Evolutionary conservation across 2,329 filamentous ascomycete genomes (phyloP), one percentile per base, ranked within the genome.

Genomic region (Colletotrichum orbiculare): DNA sequence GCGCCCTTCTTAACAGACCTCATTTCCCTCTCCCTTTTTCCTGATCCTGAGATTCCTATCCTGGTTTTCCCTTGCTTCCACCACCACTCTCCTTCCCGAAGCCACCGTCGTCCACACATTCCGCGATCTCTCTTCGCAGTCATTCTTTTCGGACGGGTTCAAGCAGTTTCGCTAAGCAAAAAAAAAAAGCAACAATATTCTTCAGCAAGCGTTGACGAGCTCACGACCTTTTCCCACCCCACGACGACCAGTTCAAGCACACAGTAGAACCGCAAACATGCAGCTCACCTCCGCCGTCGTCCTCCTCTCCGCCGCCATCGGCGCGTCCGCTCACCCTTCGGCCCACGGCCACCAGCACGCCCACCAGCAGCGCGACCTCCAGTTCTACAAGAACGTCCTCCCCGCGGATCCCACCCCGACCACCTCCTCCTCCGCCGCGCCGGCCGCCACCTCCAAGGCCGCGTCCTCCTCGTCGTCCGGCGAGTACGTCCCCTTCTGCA

Each of bases 241-340:
- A 59, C 54, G 47, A 56, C 45, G 39, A 15, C n/a, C 41, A 42
- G 45, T 15, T n/a, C 12, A 53, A 37, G 15, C n/a, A 48, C 9
- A 47, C 3, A 12, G 4, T 15, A 9, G 17, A 37, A 33, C 41
- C 41, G 17, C 8, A n/a, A 65, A 58, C 56, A 82, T 82, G 80
- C 81, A 81, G 76, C 72, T 81, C 73, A 75, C 79, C 35, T 66
- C 75, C 25, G 71, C 78, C 59, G 67, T 76, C 47, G 50, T 80
- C 60, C 39, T 79, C 64, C 71, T 81, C 61, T 75, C 78, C 67
- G 76, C 78, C 69, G 79, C 78, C 73, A 70, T 81, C 62, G 77
- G 79, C 70, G 80, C 72, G 61, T 74, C 77, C 66, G 79, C 79
- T 58, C 78, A 77, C 72, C 80, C 80, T 64, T 79, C 77, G 66